A percentile compares a stretch with the other conserved stretches of the same genome.
Conservation (phyloP, 2,329 filamentous ascomycete genomes). For the Chaetothyriales sp. region DNA sequence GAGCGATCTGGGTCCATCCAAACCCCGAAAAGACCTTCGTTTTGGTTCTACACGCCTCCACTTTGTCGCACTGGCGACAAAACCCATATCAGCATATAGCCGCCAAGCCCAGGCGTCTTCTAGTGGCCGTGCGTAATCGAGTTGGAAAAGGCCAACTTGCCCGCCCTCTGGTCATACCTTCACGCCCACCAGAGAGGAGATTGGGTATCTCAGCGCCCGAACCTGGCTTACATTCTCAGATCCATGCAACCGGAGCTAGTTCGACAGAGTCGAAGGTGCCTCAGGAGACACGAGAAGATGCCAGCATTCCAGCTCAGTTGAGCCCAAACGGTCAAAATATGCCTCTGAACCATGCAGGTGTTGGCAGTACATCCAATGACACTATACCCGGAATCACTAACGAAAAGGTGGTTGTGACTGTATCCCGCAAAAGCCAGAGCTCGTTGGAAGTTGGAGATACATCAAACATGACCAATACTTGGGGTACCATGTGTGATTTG, state of each 20-base stretch:
- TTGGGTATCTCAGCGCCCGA: background rate
- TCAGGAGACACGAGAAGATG: background rate
- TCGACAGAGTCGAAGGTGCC: background rate
- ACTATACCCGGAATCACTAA: background rate
- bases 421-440: background rate
- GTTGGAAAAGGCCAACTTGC: background rate
- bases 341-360: background rate
- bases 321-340: background rate
- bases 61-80: background rate
- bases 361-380: background rate
- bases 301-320: background rate
- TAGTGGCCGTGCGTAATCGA: background rate
- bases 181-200: background rate
- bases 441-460: background rate
- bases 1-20: conserved; percentile 14
- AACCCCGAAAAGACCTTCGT: conserved; percentile 3
- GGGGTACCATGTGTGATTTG: background rate
- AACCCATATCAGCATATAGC: conserved; percentile 5
- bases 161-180: background rate
- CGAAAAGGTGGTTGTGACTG: background rate
- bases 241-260: background rate
- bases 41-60: conserved; percentile 10
- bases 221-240: background rate
- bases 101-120: background rate
- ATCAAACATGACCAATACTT: background rate